A percentile compares a stretch with the other conserved stretches of the same genome.
These are phyloP conservation scores for Epicoccum nigrum DNA, from an alignment of 2,329 filamentous ascomycete species.

Conservation along the genomic window DNA sequence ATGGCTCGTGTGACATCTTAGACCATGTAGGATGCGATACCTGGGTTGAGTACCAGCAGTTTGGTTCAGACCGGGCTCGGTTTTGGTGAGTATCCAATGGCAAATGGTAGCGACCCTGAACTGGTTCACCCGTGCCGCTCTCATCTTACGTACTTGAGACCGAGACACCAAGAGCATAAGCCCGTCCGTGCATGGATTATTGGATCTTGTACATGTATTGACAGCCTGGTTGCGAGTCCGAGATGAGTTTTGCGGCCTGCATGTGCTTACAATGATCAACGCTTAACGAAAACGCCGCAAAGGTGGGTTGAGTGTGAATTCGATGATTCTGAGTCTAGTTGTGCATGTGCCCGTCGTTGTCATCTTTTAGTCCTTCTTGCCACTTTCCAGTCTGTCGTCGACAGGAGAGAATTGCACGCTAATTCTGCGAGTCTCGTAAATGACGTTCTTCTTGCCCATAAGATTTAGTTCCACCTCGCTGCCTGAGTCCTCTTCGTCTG, in stretches of 20 bases:
- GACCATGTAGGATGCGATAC: background rate
- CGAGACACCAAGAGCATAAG: background rate
- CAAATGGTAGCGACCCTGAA: background rate
- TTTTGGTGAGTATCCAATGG: background rate
- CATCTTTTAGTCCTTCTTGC: background rate
- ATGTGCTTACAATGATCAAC: background rate
- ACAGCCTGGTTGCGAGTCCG: background rate
- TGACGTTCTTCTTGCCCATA: conserved; percentile 27
- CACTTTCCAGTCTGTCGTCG: conserved; percentile 8
- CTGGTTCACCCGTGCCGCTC: background rate
- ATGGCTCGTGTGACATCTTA: background rate
- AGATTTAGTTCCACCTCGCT: conserved; percentile 32
- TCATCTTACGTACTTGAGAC: background rate
- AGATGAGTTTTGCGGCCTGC: too few species aligned
- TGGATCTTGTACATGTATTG: background rate
- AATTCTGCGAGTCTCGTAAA: conserved; percentile 28
- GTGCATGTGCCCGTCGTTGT: background rate
- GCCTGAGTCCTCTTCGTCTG: conserved; percentile 25
- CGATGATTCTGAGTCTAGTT: background rate
- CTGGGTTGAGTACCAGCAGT: background rate
- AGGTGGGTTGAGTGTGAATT: background rate
- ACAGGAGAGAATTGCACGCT: conserved; percentile 28
- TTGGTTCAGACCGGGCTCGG: background rate
- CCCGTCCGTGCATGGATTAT: background rate
- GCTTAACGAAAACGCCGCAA: background rate